Evolutionary conservation across 805 yeast species (phyloP).

Genomic region (Yamadazyma ubonensis): DNA sequence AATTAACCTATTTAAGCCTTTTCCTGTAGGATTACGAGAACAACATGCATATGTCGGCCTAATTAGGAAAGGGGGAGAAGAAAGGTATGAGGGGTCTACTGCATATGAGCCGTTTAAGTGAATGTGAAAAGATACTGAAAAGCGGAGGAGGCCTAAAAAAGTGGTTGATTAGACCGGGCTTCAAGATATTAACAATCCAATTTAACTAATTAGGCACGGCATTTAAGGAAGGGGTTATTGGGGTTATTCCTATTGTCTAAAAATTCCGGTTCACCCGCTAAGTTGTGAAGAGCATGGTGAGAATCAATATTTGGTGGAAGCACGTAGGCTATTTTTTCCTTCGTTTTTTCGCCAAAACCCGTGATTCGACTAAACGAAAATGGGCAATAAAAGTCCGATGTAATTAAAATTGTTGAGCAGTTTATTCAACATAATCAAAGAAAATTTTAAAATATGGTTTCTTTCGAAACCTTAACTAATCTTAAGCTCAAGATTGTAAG

Average conservation of each 20-base stretch:
- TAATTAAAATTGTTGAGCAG: conserved; percentile 4
- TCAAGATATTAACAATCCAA: not conserved
- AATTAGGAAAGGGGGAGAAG: conserved; percentile 13
- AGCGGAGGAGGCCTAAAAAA: conserved; percentile 5
- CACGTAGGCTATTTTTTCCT: no score
- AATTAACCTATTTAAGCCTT: conserved; percentile 14
- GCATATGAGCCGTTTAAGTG: conserved; percentile 2
- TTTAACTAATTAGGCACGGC: not conserved
- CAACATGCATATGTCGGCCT: conserved; percentile 9
- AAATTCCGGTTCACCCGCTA: no score
- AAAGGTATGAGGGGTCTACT: conserved; percentile 9
- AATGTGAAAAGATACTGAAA: conserved; percentile 6
- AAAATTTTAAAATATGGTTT: no score
- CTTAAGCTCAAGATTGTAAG: not conserved
- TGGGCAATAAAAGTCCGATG: conserved; percentile 3
- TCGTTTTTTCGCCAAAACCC: no score
- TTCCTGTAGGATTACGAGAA: not conserved
- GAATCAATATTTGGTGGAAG: no score
- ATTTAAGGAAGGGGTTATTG: not conserved
- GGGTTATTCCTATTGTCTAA: no score
- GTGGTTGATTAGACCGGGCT: not conserved
- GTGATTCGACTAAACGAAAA: not conserved
- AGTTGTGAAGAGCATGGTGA: no score
- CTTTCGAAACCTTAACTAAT: not conserved
- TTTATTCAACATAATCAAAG: not conserved